Evolutionary conservation across 2,329 filamentous ascomycete species (phyloP), one percentile per base, ranked within the genome.

Genomic region (Pseudopyrenochaeta lycopersici): DNA sequence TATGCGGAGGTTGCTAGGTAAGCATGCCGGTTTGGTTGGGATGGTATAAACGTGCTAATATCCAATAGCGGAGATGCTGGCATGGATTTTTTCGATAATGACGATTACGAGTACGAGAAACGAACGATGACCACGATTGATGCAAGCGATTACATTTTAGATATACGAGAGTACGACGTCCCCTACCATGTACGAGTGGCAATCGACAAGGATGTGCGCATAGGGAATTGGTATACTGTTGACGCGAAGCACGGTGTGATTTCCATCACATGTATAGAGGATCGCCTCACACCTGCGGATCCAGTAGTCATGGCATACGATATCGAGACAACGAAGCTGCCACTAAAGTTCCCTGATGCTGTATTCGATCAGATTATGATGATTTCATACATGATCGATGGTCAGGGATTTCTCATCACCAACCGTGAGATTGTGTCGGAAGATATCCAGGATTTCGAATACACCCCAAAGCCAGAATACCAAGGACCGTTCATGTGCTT

Each of bases 331-430:
- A 94, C 91, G 4, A 99, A 99, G 72, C 82, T 95, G 14, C 95
- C 96, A 1, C 82, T 99, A 49, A 99, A 99, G 76, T 99, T 99
- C 66, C 96, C 95, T 21, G 96, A 99, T 72, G 89, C 95, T 1
- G 85, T 92, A 3, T 89, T 97, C 59, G 95, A 99, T 78, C 94
- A 97, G 74, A 90, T 99, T 71, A 99, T 99, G 93, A 99, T 99
- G 95, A 94, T 99, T 75, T 99, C 96, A 29, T 99, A 99, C 81
- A 99, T 99, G 96, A 98, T 99, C 68, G 95, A 99, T 67, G 96
- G 95, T 0, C 93, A 97, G 77, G 95, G 95, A 4, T 99, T 98
- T 67, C 82, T 99, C 31, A 98, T 99, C 76, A 99, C 95, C 4
- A 99, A 99, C 73, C 88, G 96, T 68, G 93, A 98, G 73, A 96